These are phyloP conservation scores for Lepidium didymum DNA, from an alignment of 345 rosid species.

Conservation along the genomic window DNA sequence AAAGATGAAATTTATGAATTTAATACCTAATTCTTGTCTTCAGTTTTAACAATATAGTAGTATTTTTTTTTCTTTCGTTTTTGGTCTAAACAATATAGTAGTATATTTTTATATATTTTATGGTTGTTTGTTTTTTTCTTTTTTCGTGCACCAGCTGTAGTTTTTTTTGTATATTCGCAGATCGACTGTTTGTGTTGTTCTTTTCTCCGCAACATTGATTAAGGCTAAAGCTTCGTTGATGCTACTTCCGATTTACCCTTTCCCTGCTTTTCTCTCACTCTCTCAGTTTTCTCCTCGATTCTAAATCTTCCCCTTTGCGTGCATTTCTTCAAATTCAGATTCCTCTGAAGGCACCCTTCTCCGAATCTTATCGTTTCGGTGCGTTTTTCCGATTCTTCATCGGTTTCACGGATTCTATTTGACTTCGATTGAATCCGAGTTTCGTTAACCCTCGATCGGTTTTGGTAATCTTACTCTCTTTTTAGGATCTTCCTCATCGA, in stretches of 20 bases:
- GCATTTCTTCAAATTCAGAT: conserved; percentile 8
- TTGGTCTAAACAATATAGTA: not conserved
- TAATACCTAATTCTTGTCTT: not conserved
- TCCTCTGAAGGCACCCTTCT: not conserved
- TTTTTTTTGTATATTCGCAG: not conserved
- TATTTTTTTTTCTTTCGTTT: no score
- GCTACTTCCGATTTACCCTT: conserved; percentile 10
- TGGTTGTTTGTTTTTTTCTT: not conserved
- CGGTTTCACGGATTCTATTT: conserved; percentile 1
- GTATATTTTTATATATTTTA: not conserved
- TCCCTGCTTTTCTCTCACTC: conserved; percentile 6
- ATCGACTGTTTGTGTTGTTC: conserved; percentile 16
- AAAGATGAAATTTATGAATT: not conserved
- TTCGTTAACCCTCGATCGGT: not conserved
- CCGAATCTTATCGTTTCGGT: not conserved
- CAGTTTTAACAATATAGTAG: not conserved
- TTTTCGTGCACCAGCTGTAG: conserved; percentile 26
- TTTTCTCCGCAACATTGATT: conserved; percentile 17
- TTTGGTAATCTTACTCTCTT: not conserved
- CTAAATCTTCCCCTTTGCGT: conserved; percentile 16
- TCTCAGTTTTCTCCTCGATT: conserved; percentile 21
- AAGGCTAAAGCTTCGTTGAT: conserved; percentile 23
- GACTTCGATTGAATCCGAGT: conserved; percentile 14
- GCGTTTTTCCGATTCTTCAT: not conserved
- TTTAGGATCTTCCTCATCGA: not conserved